These are phyloP conservation scores for Yarrowia alimentaria DNA, from an alignment of 805 yeast genomes.

Conservation along the genomic window DNA sequence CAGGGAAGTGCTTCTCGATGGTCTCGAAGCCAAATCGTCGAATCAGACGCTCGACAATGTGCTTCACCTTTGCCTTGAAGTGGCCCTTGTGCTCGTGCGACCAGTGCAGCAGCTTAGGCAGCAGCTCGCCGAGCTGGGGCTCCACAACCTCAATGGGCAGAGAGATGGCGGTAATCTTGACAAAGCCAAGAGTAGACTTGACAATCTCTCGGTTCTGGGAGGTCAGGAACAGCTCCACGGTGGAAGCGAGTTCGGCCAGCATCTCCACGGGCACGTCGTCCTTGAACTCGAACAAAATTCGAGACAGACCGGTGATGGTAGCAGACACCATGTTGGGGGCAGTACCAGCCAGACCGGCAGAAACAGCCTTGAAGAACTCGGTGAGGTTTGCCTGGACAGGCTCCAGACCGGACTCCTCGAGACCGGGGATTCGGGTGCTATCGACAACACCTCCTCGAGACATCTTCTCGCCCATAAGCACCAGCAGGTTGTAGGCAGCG, in stretches of 20 bases:
- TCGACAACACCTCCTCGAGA: slow-evolving; percentile 59
- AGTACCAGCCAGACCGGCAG: slow-evolving; percentile 94
- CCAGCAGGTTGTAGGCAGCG: slow-evolving; percentile 68
- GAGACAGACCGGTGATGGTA: slow-evolving; percentile 84
- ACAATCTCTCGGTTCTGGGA: slow-evolving; percentile 92
- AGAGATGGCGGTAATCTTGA: slow-evolving; percentile 82
- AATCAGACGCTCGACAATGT: slow-evolving; percentile 84
- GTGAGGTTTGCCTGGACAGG: slow-evolving; percentile 64
- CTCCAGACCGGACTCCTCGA: slow-evolving; percentile 57
- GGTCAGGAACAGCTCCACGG: slow-evolving; percentile 85
- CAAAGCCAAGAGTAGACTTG: slow-evolving; percentile 69
- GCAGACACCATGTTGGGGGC: slow-evolving; percentile 97
- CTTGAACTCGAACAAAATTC: slow-evolving; percentile 83
- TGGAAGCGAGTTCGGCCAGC: slow-evolving; percentile 72
- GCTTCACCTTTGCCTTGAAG: slow-evolving; percentile 89
- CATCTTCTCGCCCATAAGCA: slow-evolving; percentile 81
- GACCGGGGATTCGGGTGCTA: slow-evolving; percentile 64
- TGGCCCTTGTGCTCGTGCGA: slow-evolving; percentile 95
- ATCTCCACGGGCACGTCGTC: slow-evolving; percentile 57
- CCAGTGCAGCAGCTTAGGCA: slow-evolving; percentile 80
- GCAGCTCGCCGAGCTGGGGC: slow-evolving; percentile 61
- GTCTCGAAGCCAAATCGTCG: slow-evolving; percentile 87
- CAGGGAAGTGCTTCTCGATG: slow-evolving; percentile 84
- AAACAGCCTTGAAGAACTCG: slow-evolving; percentile 87
- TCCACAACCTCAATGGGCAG: slow-evolving; percentile 75